Percentiles rank a stretch among this genome's conserved stretches.
These are phyloP conservation scores for Orbilia blumenaviensis DNA, from an alignment of 2,329 filamentous ascomycete genomes.

Conservation along the genomic window DNA sequence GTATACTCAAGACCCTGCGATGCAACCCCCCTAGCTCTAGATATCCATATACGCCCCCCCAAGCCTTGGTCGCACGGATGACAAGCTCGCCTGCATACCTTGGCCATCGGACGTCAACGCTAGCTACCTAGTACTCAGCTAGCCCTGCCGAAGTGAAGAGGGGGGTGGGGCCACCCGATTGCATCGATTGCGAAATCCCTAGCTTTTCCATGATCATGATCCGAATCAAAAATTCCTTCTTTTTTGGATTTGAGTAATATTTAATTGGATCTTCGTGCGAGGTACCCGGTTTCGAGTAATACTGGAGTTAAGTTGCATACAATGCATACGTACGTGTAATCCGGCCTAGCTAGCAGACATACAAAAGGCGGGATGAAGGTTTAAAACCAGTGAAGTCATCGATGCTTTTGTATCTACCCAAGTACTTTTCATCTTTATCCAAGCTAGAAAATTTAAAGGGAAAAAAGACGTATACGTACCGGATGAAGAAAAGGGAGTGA, in stretches of 20 bases:
- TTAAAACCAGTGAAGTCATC: slow-evolving; percentile 52
- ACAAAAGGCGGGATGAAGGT: neutral
- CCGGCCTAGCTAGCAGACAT: neutral
- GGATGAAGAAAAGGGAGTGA: neutral
- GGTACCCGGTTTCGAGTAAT: too few relatives aligned
- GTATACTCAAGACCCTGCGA: neutral
- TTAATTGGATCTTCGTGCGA: slow-evolving; percentile 34
- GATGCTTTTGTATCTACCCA: neutral
- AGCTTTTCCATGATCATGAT: neutral
- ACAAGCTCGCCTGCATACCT: slow-evolving; percentile 5
- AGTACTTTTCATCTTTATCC: too few relatives aligned
- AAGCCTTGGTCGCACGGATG: neutral
- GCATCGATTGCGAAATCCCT: too few relatives aligned
- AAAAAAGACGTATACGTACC: neutral
- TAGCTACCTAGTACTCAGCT: too few relatives aligned
- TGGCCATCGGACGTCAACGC: neutral
- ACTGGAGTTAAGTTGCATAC: too few relatives aligned
- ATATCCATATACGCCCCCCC: neutral
- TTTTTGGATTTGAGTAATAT: too few relatives aligned
- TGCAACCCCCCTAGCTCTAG: too few relatives aligned
- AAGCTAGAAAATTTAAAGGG: too few relatives aligned
- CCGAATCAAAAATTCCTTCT: neutral
- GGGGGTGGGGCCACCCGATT: too few relatives aligned
- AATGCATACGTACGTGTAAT: too few relatives aligned
- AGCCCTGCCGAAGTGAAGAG: too few relatives aligned